Conservation (phyloP, 345 rosid species). For the Cardamine occulta region DNA sequence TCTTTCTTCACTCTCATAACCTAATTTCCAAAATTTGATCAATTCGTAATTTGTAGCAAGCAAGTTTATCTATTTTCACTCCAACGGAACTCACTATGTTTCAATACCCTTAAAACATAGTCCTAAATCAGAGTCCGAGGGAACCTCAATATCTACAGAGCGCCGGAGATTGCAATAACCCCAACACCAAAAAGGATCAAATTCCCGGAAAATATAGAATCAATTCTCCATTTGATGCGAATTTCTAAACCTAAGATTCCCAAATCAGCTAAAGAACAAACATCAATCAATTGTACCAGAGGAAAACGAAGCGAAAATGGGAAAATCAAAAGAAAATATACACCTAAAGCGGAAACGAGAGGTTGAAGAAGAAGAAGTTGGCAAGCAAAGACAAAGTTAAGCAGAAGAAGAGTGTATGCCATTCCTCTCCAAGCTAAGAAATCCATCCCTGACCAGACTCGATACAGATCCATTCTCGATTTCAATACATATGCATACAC, state of each 20-base stretch:
- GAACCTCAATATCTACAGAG: not conserved
- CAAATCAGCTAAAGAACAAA: conserved; percentile 28
- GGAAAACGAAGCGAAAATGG: not conserved
- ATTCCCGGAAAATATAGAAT: not conserved
- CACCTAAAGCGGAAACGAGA: conserved; percentile 86
- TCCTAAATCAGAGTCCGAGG: not conserved
- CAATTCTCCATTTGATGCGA: not conserved
- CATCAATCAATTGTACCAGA: not conserved
- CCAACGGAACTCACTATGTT: not conserved
- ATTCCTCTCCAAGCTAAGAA: conserved; percentile 79
- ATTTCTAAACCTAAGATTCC: not conserved
- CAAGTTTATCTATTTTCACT: conserved; percentile 9
- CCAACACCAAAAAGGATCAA: conserved; percentile 1
- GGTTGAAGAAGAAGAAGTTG: conserved; percentile 92
- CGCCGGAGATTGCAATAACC: not conserved
- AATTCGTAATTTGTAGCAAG: conserved; percentile 5
- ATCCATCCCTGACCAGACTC: conserved; percentile 54
- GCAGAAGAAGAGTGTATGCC: conserved; percentile 59
- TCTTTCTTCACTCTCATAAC: conserved; percentile 32
- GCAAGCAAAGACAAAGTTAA: conserved; percentile 75
- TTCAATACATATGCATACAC: conserved; percentile 32
- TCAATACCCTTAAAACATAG: not conserved
- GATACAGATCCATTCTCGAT: conserved; percentile 48
- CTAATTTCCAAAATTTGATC: not conserved
- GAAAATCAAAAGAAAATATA: not conserved